A percentile compares a stretch with the other conserved stretches of the same genome.
These are phyloP conservation scores for Ramalina intermedia DNA, from an alignment of 495 filamentous ascomycete genomes.

Conservation along the genomic window DNA sequence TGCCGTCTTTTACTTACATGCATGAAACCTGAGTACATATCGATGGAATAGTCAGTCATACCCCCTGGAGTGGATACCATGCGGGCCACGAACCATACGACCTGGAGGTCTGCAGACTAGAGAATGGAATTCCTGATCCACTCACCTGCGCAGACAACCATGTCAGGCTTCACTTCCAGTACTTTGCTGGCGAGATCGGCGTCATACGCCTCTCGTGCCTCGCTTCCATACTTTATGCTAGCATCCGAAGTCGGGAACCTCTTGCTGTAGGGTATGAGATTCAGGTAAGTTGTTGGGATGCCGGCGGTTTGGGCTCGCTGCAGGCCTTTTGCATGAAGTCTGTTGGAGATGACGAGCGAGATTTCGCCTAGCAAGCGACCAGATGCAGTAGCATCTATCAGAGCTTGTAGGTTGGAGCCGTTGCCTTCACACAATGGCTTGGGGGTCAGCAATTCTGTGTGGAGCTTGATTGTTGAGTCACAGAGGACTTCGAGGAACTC, in stretches of 20 bases:
- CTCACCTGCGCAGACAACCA: constrained; percentile 41
- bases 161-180: constrained; percentile 48
- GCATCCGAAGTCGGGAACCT: constrained; percentile 26
- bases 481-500: too few relatives aligned
- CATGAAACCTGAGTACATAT: too few relatives aligned
- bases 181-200: constrained; percentile 62
- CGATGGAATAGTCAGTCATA: too few relatives aligned
- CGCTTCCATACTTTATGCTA: constrained; percentile 31
- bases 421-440: constrained; percentile 29
- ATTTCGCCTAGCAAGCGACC: constrained; percentile 47
- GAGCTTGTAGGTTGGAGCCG: constrained; percentile 80
- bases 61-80: too few relatives aligned
- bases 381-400: constrained; percentile 57
- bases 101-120: too few relatives aligned
- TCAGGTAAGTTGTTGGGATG: constrained; percentile 78
- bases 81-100: too few relatives aligned
- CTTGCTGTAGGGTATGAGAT: constrained; percentile 38
- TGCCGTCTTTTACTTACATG: too few relatives aligned
- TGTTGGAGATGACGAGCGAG: constrained; percentile 69
- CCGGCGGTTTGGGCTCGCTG: constrained; percentile 50
- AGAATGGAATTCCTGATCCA: background rate
- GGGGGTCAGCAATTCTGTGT: too few relatives aligned
- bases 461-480: too few relatives aligned
- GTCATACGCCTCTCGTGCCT: constrained; percentile 59
- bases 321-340: constrained; percentile 64